Evolutionary conservation across 73 alveolate genomes (phyloP).

Genomic region (Breviolum minutum): DNA sequence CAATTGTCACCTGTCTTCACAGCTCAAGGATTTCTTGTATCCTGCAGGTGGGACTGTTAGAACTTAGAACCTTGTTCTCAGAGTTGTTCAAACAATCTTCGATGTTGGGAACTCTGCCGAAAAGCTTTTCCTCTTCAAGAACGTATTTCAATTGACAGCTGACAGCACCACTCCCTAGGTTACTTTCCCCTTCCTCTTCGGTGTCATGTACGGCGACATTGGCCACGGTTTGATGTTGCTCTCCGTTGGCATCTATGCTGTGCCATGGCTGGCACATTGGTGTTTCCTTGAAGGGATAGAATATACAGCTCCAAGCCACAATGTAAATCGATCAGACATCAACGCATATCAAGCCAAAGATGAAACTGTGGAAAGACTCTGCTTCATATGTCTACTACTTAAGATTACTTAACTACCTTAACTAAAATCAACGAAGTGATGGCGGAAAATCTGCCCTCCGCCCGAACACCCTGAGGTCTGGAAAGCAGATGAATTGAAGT

Average conservation of each 20-base stretch:
- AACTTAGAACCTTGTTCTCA: no score
- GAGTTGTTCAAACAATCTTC: no score
- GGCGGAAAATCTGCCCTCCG: no score
- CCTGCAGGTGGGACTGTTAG: no score
- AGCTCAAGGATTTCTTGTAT: no score
- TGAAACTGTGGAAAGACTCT: neutral
- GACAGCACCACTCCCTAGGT: neutral
- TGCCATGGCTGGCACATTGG: neutral
- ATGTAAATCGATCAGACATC: no score
- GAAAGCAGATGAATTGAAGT: conserved; percentile 74
- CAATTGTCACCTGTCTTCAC: conserved; percentile 96
- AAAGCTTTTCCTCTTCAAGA: no score
- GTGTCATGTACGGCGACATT: conserved; percentile 98
- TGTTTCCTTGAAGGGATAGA: no score
- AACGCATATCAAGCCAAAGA: neutral
- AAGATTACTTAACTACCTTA: neutral
- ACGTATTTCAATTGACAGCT: neutral
- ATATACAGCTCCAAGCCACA: no score
- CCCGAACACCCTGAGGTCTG: conserved; percentile 16
- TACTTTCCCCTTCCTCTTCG: conserved; percentile 98
- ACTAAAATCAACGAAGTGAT: no score
- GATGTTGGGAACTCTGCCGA: neutral
- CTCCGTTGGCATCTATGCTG: conserved; percentile 69
- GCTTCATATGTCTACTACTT: neutral
- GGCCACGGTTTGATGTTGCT: conserved; percentile 97